phyloP scores from a whole-genome alignment of 2,329 filamentous ascomycete genomes.

The Fusarium mexicanum region DNA sequence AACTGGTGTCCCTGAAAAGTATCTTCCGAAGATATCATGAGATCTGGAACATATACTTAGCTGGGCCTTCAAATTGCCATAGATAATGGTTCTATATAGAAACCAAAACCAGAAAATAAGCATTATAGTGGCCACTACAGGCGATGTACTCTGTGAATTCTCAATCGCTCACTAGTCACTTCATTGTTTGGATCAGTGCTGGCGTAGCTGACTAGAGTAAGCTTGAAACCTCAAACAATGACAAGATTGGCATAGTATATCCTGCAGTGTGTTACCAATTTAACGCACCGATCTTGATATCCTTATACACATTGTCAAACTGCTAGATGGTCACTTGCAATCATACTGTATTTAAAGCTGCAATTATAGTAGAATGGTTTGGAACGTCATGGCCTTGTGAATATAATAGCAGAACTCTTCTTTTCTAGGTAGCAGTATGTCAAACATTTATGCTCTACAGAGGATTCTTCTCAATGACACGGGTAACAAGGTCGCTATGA shows the following conservation, averaged over 20 bases:
- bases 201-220: no score
- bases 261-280: fast-evolving
- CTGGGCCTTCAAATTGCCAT: fast-evolving
- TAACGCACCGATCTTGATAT: no score
- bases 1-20: background rate
- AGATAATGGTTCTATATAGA: fast-evolving
- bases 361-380: no score
- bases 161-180: no score
- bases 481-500: background rate
- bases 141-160: no score
- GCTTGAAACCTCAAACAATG: fast-evolving
- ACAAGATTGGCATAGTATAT: no score
- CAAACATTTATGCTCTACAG: background rate
- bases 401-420: background rate
- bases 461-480: background rate
- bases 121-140: background rate
- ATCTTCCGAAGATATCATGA: background rate
- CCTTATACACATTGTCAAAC: no score
- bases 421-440: background rate
- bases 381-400: fast-evolving
- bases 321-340: no score
- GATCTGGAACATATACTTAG: background rate
- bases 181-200: no score
- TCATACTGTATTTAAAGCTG: no score
- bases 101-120: background rate